Evolutionary conservation across 2,329 filamentous ascomycete genomes (phyloP), one percentile per base, ranked within the genome.

Genomic region (Stachybotrys chlorohalonatus): DNA sequence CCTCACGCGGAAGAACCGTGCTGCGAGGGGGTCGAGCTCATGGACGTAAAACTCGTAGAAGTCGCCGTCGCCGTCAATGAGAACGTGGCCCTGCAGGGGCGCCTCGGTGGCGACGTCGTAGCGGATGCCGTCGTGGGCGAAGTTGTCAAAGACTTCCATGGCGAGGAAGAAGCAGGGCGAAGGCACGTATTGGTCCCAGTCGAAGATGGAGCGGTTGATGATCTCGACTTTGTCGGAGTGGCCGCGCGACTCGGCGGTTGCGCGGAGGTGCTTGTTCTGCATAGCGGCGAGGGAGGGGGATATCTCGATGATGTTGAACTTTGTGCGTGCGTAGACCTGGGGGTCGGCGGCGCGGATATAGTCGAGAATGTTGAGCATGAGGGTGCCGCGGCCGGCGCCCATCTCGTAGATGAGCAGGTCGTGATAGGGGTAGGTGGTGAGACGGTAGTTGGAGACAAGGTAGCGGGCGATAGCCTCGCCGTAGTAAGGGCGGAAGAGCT

Each of bases 401-500:
- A 99, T 95, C 70, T 99, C 94, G 80, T 96, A 99, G 70, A 99
- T 95, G 64, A 95, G 89, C 53, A 99, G 82, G 72, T 99, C 94
- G 72, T 96, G 86, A 76, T 97, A 96, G 2, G 94, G 94, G 69
- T 94, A 97, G 54, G 90, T 83, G 49, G 89, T 90, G 68, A 96
- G 83, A 68, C 94, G 91, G 80, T 99, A 99, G 75, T 99, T 96
- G 61, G 90, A 86, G 61, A 97, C 86, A 49, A 99, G 83, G 70
- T 97, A 96, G 17, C 93, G 86, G n/a, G 93, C 94, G 62, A 99
- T 90, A 39, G 94, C 90, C 76, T 99, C 92, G 66, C 93, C 95
- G 69, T 99, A 99, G 73, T 93, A 95, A 0, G 95, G 94, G 36
- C 90, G 84, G 75, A 99, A 99, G 17, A 99, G 83, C 75, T 99